These are phyloP conservation scores for Erysimum pusillum DNA, from an alignment of 441 rosid species.

Conservation along the genomic window DNA sequence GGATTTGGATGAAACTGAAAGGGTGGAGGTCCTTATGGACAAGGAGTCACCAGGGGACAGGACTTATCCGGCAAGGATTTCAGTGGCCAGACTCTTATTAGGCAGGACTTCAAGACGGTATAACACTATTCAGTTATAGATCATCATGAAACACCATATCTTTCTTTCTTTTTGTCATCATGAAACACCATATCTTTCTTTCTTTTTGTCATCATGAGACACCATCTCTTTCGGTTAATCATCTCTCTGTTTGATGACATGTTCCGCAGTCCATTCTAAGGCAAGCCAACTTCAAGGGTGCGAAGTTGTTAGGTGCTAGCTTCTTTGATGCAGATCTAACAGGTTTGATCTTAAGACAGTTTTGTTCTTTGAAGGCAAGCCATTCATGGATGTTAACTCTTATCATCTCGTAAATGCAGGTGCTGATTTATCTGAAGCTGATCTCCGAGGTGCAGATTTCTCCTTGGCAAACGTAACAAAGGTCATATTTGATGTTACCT, in stretches of 20 bases:
- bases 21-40: slow-evolving; percentile 97
- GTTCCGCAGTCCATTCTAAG: slow-evolving; percentile 76
- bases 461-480: slow-evolving; percentile 89
- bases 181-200: neutral
- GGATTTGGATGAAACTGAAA: slow-evolving; percentile 40
- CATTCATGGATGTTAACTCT: slow-evolving; percentile 11
- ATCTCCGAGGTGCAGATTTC: slow-evolving; percentile 87
- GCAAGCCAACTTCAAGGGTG: slow-evolving; percentile 91
- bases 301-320: slow-evolving; percentile 92
- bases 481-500: slow-evolving; percentile 51
- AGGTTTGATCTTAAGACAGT: slow-evolving; percentile 50
- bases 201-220: neutral
- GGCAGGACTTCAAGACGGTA: slow-evolving; percentile 96
- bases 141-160: neutral
- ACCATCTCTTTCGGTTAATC: neutral
- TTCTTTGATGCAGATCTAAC: slow-evolving; percentile 95
- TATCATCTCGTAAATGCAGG: slow-evolving; percentile 51
- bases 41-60: slow-evolving; percentile 91
- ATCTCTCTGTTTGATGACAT: slow-evolving; percentile 1
- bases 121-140: neutral
- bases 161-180: neutral
- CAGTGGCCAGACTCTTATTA: slow-evolving; percentile 80
- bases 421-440: slow-evolving; percentile 92
- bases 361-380: neutral
- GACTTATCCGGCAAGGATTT: slow-evolving; percentile 88